Evolutionary conservation across 2,329 filamentous ascomycete species (phyloP).

Genomic region (Ophiostoma pallidulum): DNA sequence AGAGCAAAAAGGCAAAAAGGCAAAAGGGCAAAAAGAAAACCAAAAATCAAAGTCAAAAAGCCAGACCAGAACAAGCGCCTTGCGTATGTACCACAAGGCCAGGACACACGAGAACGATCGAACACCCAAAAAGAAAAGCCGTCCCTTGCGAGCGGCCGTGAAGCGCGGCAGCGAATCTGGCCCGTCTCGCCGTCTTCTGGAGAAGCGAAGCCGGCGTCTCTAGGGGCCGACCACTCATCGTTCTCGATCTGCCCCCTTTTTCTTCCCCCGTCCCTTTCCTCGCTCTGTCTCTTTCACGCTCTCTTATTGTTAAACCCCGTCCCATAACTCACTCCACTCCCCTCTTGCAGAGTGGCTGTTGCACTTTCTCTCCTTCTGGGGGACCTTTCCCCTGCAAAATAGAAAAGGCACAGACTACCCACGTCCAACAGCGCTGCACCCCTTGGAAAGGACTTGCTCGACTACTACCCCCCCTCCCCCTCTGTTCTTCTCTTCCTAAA

Average conservation of each 20-base stretch:
- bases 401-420: constrained; percentile 5
- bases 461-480: background rate
- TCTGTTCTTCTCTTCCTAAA: background rate
- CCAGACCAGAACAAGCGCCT: too few species aligned
- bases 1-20: background rate
- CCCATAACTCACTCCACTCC: constrained; percentile 5
- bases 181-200: too few species aligned
- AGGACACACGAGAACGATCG: too few species aligned
- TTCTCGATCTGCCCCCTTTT: background rate
- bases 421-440: background rate
- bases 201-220: background rate
- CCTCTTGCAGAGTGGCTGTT: constrained; percentile 3
- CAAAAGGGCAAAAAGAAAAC: background rate
- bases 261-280: background rate
- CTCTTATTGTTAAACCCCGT: background rate
- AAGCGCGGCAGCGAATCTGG: too few species aligned
- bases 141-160: too few species aligned
- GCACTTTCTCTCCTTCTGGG: constrained; percentile 1
- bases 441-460: too few species aligned
- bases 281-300: constrained; percentile 3
- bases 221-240: background rate
- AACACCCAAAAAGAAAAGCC: too few species aligned
- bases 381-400: background rate
- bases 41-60: background rate
- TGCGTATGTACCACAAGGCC: too few species aligned